Percentiles rank a stretch among this genome's conserved stretches.
Conservation (phyloP, 2,329 filamentous ascomycete species). For the Arthrinium puccinioides region DNA sequence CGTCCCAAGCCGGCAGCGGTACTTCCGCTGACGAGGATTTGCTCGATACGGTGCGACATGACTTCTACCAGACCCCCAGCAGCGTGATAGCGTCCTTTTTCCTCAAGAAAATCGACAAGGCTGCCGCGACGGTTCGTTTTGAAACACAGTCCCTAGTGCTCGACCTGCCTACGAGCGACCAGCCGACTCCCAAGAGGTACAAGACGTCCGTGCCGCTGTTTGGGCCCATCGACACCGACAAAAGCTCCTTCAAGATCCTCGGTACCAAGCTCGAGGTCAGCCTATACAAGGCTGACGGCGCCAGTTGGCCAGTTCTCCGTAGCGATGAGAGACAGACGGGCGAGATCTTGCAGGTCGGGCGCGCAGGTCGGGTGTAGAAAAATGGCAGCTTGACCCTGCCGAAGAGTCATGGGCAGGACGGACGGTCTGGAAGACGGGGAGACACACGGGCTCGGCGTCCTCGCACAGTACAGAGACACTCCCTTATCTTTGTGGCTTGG, state of each 20-base stretch:
- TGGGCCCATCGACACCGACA: constrained; percentile 65
- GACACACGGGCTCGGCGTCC: too few relatives aligned
- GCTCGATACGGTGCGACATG: constrained; percentile 70
- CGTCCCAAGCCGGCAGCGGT: constrained; percentile 19
- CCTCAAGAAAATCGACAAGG: constrained; percentile 93
- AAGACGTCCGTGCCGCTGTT: constrained; percentile 67
- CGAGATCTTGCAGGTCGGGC: constrained; percentile 85
- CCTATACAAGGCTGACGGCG: constrained; percentile 63
- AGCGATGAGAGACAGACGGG: constrained; percentile 62
- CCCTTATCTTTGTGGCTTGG: too few relatives aligned
- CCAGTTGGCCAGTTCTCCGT: constrained; percentile 78
- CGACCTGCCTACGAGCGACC: constrained; percentile 80
- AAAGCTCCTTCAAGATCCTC: constrained; percentile 73
- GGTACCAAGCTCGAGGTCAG: constrained; percentile 84
- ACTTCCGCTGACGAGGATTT: constrained; percentile 77
- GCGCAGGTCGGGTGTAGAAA: constrained; percentile 60
- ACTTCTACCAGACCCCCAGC: constrained; percentile 89
- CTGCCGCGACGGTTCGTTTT: constrained; percentile 67
- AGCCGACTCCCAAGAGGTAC: constrained; percentile 71
- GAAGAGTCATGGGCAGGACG: too few relatives aligned
- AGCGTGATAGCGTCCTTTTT: constrained; percentile 88
- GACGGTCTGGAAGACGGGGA: too few relatives aligned
- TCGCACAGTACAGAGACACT: too few relatives aligned
- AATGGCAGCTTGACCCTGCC: too few relatives aligned
- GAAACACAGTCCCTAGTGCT: constrained; percentile 55